Evolutionary conservation across 2,329 filamentous ascomycete genomes (phyloP).

Genomic region (Colletotrichum nymphaeae): DNA sequence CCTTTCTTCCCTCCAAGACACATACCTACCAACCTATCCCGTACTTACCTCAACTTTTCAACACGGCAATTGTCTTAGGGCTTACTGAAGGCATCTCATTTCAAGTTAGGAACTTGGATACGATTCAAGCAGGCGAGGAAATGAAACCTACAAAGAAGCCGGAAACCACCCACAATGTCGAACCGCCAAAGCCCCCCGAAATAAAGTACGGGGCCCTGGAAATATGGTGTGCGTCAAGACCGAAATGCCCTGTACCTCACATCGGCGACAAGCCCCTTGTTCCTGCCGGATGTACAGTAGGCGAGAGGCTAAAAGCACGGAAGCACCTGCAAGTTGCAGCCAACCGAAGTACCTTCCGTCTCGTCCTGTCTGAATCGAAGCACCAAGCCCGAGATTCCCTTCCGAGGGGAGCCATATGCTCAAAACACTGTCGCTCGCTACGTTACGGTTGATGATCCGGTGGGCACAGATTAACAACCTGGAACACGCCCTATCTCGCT

Average conservation of each 20-base stretch:
- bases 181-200: not conserved
- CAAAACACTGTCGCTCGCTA: not conserved
- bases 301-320: slow-evolving; percentile 29
- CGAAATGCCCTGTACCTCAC: not conserved
- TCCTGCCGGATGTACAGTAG: slow-evolving; percentile 28
- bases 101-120: not conserved
- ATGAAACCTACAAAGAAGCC: not conserved
- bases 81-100: not conserved
- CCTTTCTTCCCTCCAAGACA: not conserved
- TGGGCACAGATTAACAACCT: not conserved
- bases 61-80: not conserved
- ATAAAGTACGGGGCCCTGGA: not conserved
- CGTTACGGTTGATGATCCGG: not conserved
- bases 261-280: slow-evolving; percentile 5
- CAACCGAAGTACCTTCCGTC: not conserved
- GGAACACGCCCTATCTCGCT: slow-evolving; percentile 4
- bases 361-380: not conserved
- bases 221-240: slow-evolving; percentile 8
- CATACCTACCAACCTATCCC: not conserved
- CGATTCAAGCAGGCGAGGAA: not conserved
- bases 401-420: not conserved
- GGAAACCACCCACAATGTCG: not conserved
- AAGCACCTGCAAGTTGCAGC: slow-evolving; percentile 1
- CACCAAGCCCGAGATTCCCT: not conserved
- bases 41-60: not conserved